Conservation (phyloP, 2,329 filamentous ascomycete species). For the Camptophora hylomeconis region DNA sequence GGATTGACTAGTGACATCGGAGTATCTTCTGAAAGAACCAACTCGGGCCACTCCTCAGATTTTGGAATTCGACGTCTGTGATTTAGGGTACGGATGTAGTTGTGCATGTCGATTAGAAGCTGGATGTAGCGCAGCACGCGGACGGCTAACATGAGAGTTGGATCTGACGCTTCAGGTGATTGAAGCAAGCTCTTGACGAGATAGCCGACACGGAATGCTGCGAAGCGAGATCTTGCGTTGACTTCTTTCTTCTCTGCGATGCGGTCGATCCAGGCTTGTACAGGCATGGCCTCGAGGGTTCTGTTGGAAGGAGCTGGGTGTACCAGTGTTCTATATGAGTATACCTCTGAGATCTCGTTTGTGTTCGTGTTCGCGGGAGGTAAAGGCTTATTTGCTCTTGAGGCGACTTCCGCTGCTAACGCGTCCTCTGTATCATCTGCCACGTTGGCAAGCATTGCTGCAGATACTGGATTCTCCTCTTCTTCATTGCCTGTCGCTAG, state of each 20-base stretch:
- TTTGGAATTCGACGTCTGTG: conserved; percentile 20
- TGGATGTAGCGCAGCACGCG: conserved; percentile 33
- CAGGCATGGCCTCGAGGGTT: conserved; percentile 29
- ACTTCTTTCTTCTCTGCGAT: conserved; percentile 24
- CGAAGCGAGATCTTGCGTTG: conserved; percentile 29
- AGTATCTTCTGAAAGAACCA: conserved; percentile 9
- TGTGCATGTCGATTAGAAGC: conserved; percentile 29
- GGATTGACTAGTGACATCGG: conserved; percentile 24
- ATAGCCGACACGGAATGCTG: conserved; percentile 28
- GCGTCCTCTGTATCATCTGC: conserved; percentile 16
- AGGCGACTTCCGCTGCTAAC: conserved; percentile 17
- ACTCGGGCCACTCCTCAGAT: conserved; percentile 13
- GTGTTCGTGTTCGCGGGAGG: conserved; percentile 30
- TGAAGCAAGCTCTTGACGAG: conserved; percentile 25
- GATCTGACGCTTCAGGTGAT: conserved; percentile 16
- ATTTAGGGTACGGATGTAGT: conserved; percentile 25
- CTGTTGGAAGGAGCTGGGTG: conserved; percentile 25
- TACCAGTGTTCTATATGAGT: conserved; percentile 29
- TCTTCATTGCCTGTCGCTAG: conserved; percentile 26
- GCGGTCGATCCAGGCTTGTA: conserved; percentile 30
- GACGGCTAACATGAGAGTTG: conserved; percentile 16
- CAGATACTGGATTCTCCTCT: conserved; percentile 25
- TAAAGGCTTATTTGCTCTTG: conserved; percentile 33
- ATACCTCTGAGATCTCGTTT: conserved; percentile 32
- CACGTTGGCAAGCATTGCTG: conserved; percentile 31